A percentile compares a stretch with the other conserved stretches of the same genome.
phyloP scores from a whole-genome alignment of 495 filamentous ascomycete species.

The Rhizodiscina lignyota region DNA sequence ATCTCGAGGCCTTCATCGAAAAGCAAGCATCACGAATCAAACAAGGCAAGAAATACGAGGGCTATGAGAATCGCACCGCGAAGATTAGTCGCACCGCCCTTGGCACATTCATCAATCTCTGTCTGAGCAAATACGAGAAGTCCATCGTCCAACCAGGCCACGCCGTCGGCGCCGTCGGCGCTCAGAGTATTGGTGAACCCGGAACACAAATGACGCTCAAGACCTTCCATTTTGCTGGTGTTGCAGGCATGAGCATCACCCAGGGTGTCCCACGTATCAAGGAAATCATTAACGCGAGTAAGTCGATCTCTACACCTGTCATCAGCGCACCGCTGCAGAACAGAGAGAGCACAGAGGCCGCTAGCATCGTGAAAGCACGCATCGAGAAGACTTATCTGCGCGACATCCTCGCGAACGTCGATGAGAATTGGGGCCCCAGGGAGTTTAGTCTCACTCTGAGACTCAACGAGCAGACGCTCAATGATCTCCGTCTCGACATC shows the following conservation, averaged over 20 bases:
- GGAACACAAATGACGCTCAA: conserved; percentile 99
- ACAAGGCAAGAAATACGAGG: neutral
- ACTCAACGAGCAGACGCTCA: conserved; percentile 61
- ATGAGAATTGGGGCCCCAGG: conserved; percentile 66
- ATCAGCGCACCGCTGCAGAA: conserved; percentile 70
- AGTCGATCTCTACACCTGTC: conserved; percentile 82
- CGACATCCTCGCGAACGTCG: conserved; percentile 60
- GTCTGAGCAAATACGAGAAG: conserved; percentile 74
- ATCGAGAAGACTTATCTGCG: conserved; percentile 78
- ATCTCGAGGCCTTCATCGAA: conserved; percentile 42
- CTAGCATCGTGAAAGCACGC: conserved; percentile 72
- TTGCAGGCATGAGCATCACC: conserved; percentile 96
- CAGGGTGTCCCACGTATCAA: conserved; percentile 99
- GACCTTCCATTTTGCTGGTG: conserved; percentile 99
- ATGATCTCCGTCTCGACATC: conserved; percentile 64
- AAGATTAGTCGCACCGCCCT: conserved; percentile 67
- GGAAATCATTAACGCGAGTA: conserved; percentile 97
- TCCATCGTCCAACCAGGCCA: conserved; percentile 86
- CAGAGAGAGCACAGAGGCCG: conserved; percentile 49
- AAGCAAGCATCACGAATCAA: neutral
- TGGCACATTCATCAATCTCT: conserved; percentile 58
- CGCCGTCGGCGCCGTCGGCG: conserved; percentile 92
- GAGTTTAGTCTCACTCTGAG: conserved; percentile 55
- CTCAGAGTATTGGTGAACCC: conserved; percentile 94
- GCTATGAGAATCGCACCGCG: neutral